These are phyloP conservation scores for Perkinsus chesapeaki DNA, from an alignment of 169 alveolate species.

Conservation along the genomic window DNA sequence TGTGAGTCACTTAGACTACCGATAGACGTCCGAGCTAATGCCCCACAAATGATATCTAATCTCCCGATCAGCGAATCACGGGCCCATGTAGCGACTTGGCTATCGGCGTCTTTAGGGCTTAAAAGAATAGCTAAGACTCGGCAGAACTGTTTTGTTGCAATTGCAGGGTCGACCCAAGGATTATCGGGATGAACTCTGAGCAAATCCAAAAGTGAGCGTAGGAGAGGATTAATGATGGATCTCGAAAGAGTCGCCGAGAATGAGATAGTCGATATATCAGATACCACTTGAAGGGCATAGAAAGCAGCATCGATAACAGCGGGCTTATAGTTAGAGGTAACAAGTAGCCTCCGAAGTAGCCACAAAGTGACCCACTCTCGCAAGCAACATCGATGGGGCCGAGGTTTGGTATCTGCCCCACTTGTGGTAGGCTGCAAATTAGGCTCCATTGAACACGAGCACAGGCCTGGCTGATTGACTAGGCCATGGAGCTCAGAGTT, in stretches of 20 bases:
- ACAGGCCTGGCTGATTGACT: neutral
- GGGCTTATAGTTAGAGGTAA: neutral
- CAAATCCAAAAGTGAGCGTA: neutral
- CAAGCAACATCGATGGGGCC: neutral
- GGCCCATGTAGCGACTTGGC: neutral
- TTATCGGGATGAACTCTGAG: neutral
- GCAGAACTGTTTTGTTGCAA: neutral
- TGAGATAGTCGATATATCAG: neutral
- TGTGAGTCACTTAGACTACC: neutral
- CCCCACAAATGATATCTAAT: neutral
- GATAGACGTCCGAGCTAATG: neutral
- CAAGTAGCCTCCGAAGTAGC: neutral
- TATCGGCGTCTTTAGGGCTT: neutral
- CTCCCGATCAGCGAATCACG: neutral
- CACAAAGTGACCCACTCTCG: neutral
- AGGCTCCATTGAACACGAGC: neutral
- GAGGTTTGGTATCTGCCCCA: too few relatives aligned
- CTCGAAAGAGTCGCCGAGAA: neutral
- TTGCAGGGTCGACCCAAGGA: neutral
- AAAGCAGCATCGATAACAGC: neutral
- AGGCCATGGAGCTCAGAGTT: neutral
- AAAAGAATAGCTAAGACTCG: neutral
- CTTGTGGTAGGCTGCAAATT: neutral
- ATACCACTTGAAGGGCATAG: neutral
- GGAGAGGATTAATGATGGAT: neutral